A percentile compares a stretch with the other conserved stretches of the same genome.
phyloP scores from a whole-genome alignment of 2,329 filamentous ascomycete species.

The Fusarium camptoceras region DNA sequence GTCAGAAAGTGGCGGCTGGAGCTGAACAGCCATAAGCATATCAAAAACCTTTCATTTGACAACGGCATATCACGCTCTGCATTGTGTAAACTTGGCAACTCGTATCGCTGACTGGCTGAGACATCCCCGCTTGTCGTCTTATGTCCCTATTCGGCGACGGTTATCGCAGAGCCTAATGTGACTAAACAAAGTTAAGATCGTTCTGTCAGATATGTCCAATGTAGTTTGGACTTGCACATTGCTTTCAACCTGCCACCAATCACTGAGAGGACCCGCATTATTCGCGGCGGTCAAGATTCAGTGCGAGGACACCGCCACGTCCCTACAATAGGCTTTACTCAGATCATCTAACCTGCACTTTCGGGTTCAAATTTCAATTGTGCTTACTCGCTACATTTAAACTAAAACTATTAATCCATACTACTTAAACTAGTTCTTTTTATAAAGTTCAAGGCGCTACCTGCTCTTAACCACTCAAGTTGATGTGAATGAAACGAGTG shows the following conservation, averaged over 20 bases:
- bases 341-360: neutral
- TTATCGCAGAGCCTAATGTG: too few species aligned
- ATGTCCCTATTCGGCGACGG: neutral
- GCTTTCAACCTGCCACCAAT: too few species aligned
- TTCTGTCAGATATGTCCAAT: too few species aligned
- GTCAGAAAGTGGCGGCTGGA: neutral
- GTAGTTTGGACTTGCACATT: too few species aligned
- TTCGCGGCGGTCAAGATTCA: too few species aligned
- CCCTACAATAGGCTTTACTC: neutral
- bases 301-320: too few species aligned
- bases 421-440: neutral
- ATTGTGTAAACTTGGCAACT: neutral
- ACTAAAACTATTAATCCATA: neutral
- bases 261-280: too few species aligned
- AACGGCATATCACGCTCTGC: neutral
- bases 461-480: slow-evolving; percentile 21
- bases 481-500: slow-evolving; percentile 28
- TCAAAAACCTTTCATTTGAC: neutral
- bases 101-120: too few species aligned
- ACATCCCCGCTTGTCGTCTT: neutral
- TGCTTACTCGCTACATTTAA: too few species aligned
- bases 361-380: neutral
- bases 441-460: slow-evolving; percentile 29
- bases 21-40: neutral
- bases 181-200: too few species aligned